Percentiles rank a stretch among this genome's conserved stretches.
phyloP scores from a whole-genome alignment of 2,329 filamentous ascomycete species.

The Penicillium sp. region DNA sequence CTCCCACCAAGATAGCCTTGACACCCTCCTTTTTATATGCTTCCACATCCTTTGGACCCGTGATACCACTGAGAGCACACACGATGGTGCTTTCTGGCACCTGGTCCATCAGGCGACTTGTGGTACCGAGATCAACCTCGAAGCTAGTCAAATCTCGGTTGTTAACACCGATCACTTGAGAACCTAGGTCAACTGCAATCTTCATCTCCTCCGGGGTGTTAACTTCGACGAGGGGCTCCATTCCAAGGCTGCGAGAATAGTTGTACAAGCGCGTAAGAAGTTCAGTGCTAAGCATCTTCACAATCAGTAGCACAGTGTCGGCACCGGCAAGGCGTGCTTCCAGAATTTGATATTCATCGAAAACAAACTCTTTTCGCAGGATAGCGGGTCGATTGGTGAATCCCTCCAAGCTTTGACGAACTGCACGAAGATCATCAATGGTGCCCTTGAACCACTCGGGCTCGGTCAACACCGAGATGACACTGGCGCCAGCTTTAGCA shows the following conservation, averaged over 20 bases:
- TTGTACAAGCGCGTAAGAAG: constrained; percentile 78
- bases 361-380: constrained; percentile 94
- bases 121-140: constrained; percentile 92
- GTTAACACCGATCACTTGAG: constrained; percentile 94
- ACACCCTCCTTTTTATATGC: constrained; percentile 88
- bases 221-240: constrained; percentile 97
- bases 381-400: constrained; percentile 93
- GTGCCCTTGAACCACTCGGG: constrained; percentile 99
- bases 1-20: constrained; percentile 89
- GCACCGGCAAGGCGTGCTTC: constrained; percentile 91
- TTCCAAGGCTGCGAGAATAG: constrained; percentile 87
- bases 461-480: constrained; percentile 97
- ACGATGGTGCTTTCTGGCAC: constrained; percentile 86
- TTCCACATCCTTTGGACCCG: constrained; percentile 82
- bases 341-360: constrained; percentile 97
- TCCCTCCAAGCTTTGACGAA: constrained; percentile 83
- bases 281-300: constrained; percentile 89
- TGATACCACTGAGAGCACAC: constrained; percentile 93
- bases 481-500: constrained; percentile 89
- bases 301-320: constrained; percentile 92
- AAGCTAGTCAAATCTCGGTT: constrained; percentile 97
- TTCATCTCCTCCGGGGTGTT: constrained; percentile 94
- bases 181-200: constrained; percentile 80
- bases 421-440: constrained; percentile 87
- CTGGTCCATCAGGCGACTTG: constrained; percentile 82